Evolutionary conservation across 495 filamentous ascomycete species (phyloP).

Genomic region (Polyplosphaeria fusca): DNA sequence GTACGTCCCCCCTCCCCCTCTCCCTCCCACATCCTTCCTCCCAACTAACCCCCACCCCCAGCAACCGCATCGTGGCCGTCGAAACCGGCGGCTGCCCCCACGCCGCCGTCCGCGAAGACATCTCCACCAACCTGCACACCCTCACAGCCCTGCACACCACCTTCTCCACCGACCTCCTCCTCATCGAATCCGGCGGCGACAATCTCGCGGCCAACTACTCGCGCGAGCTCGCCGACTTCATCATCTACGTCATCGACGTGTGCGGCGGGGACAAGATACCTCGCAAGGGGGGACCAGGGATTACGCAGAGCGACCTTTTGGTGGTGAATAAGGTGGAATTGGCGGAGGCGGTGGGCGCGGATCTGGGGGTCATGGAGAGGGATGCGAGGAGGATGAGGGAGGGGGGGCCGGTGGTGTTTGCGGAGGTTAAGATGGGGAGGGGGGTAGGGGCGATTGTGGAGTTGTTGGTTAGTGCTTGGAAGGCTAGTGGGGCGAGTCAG

Average conservation of each 20-base stretch:
- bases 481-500: slow-evolving; percentile 71
- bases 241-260: slow-evolving; percentile 98
- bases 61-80: slow-evolving; percentile 79
- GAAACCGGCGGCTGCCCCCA: slow-evolving; percentile 98
- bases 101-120: slow-evolving; percentile 97
- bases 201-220: slow-evolving; percentile 96
- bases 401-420: slow-evolving; percentile 94
- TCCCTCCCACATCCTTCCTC: neutral
- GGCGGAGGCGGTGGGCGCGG: slow-evolving; percentile 86
- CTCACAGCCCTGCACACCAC: slow-evolving; percentile 78
- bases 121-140: slow-evolving; percentile 85
- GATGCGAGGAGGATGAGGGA: slow-evolving; percentile 91
- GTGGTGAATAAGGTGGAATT: slow-evolving; percentile 97
- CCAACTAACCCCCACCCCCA: neutral
- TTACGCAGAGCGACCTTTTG: slow-evolving; percentile 88
- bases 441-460: slow-evolving; percentile 80
- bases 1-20: slow-evolving; percentile 4
- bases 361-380: slow-evolving; percentile 89
- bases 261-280: slow-evolving; percentile 97
- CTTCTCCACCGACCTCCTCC: slow-evolving; percentile 70
- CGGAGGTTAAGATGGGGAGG: slow-evolving; percentile 88
- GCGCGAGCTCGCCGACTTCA: slow-evolving; percentile 90
- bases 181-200: slow-evolving; percentile 94
- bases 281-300: slow-evolving; percentile 91
- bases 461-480: slow-evolving; percentile 90